Base-by-base conservation (phyloP, 257 asterid species). In the Solanum sparsipilum region DNA sequence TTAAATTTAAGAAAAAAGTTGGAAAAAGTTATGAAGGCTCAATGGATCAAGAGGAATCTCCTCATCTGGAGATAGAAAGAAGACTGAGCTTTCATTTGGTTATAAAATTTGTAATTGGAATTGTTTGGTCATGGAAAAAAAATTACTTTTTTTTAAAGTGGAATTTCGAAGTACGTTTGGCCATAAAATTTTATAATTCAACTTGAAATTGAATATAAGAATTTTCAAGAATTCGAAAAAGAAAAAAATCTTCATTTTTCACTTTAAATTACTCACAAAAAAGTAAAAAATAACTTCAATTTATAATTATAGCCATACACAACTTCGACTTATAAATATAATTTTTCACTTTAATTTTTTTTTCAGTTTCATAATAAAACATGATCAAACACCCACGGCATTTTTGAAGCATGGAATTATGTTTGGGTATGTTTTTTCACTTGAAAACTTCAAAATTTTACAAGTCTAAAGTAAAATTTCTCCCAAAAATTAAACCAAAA, bases 381-480 rank as follows among this genome's bases (percentile, higher is more conserved):
- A 56, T 56, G 12, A 0, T 56, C 5, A 7, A 20, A 20, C 11
- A 3, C n/a, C 2, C 67, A 56, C 0, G 7, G 2, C 1, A 20
- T 20, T 56, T 56, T 56, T 56, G 10, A 56, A 56, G 5, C 67
- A 56, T 56, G 67, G 1, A 56, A 20, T 56, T 20, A 20, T 20
- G 67, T 56, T 20, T 56, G 67, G 4, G 4, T 3, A 20, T 56
- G 18, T 46, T 46, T 56, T 46, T 56, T 20, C 23, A 56, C 67
- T 56, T 56, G 65, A 56, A 56, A 20, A 56, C 65, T 18, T 56
- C 0, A 56, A 56, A 56, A 56, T 3, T 7, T 1, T 56, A 20
- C 0, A 7, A 56, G 20, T 56, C n/a, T 1, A 7, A 56, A 56
- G 25, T 8, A 56, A 56, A 56, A 56, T 56, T 1, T 56, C 67